Percentiles rank a stretch among this genome's conserved stretches.
These are phyloP conservation scores for Cyberlindnera japonica DNA, from an alignment of 805 yeast species.

Conservation along the genomic window DNA sequence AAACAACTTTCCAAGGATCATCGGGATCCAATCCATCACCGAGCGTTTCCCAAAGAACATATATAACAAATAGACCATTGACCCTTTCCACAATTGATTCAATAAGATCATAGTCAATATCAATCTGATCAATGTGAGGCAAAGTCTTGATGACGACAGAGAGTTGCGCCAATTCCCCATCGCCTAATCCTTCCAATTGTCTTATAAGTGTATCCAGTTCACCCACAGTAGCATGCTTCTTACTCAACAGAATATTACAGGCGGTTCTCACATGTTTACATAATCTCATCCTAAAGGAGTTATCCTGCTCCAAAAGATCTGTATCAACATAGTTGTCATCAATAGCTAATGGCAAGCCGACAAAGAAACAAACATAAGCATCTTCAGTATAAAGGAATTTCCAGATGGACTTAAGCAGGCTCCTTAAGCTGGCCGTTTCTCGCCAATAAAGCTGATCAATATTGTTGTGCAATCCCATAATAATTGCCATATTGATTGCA, in stretches of 20 bases:
- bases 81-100: conserved; percentile 9
- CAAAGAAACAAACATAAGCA: conserved; percentile 14
- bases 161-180: conserved; percentile 10
- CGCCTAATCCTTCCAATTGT: conserved; percentile 17
- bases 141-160: conserved; percentile 11
- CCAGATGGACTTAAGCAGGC: conserved; percentile 20
- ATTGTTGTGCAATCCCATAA: conserved; percentile 25
- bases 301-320: not conserved
- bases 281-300: conserved; percentile 5
- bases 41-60: conserved; percentile 20
- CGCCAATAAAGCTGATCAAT: conserved; percentile 17
- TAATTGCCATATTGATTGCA: conserved; percentile 24
- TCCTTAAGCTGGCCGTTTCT: conserved; percentile 8
- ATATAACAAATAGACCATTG: conserved; percentile 11
- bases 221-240: conserved; percentile 8
- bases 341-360: conserved; percentile 24
- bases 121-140: conserved; percentile 4
- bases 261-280: conserved; percentile 15
- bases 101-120: conserved; percentile 2
- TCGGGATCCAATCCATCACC: conserved; percentile 10
- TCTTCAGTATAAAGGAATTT: conserved; percentile 16
- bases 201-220: conserved; percentile 16
- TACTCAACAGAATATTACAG: conserved; percentile 4
- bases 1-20: conserved; percentile 12
- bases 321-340: conserved; percentile 16